Percentiles rank a stretch among this genome's conserved stretches.
phyloP scores from a whole-genome alignment of 495 filamentous ascomycete genomes.

The Neurospora sp. region DNA sequence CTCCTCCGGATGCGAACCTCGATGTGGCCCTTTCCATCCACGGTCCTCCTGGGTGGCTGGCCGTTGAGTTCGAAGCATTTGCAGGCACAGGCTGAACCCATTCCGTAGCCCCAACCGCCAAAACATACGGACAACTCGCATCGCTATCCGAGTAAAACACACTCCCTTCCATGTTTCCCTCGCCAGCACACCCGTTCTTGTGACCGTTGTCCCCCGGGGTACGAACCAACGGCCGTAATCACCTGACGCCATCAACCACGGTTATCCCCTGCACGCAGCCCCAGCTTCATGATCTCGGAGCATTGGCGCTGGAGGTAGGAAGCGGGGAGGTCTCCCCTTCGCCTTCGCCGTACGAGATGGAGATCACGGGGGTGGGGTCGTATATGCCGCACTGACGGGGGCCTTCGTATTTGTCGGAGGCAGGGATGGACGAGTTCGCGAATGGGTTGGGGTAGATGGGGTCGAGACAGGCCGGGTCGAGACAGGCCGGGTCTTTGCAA shows the following conservation, averaged over 20 bases:
- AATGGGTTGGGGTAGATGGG: constrained; percentile 46
- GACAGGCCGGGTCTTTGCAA: constrained; percentile 21
- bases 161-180: not conserved
- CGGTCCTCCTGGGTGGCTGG: constrained; percentile 1
- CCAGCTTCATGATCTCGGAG: constrained; percentile 51
- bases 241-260: constrained; percentile 51
- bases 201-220: constrained; percentile 23
- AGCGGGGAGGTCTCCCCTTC: constrained; percentile 24
- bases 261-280: constrained; percentile 46
- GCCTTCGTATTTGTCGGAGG: constrained; percentile 44
- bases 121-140: constrained; percentile 29
- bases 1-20: constrained; percentile 48
- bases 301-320: constrained; percentile 32
- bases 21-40: constrained; percentile 32
- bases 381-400: constrained; percentile 48
- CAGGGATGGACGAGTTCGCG: not conserved
- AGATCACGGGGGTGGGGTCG: constrained; percentile 27
- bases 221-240: constrained; percentile 47
- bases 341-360: constrained; percentile 30
- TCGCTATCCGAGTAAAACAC: constrained; percentile 17
- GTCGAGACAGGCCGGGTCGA: constrained; percentile 32
- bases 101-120: constrained; percentile 24
- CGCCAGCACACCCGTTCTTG: constrained; percentile 10
- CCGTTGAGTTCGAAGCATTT: constrained; percentile 1
- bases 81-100: not conserved